These are phyloP conservation scores for Vinca minor DNA, from an alignment of 257 asterid genomes.

Conservation along the genomic window DNA sequence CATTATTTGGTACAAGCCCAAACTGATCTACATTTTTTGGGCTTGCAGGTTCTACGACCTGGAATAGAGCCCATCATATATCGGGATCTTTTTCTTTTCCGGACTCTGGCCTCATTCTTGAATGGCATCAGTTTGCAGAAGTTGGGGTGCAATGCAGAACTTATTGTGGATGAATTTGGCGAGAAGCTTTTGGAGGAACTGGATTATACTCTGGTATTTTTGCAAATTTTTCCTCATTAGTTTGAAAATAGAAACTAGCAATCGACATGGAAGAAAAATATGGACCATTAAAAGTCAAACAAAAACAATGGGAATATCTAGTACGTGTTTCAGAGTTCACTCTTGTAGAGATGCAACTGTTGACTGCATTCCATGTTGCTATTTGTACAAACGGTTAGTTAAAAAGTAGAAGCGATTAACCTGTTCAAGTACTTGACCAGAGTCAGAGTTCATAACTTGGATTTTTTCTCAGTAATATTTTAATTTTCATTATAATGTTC, in stretches of 20 bases:
- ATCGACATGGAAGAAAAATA: too few species aligned
- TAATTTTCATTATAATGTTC: conserved; percentile 10
- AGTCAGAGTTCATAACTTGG: neutral
- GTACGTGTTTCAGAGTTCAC: neutral
- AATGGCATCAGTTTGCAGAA: conserved; percentile 92
- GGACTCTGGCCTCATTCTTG: conserved; percentile 95
- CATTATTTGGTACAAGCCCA: neutral
- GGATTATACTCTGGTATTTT: conserved; percentile 78
- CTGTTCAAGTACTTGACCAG: neutral
- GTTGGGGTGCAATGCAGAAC: conserved; percentile 95
- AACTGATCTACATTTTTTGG: conserved; percentile 3
- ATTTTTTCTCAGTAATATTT: neutral
- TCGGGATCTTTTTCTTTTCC: conserved; percentile 94
- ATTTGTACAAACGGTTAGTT: neutral
- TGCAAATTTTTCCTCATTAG: conserved; percentile 1
- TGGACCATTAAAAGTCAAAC: too few species aligned
- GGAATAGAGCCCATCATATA: conserved; percentile 94
- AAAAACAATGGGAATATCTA: neutral
- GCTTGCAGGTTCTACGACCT: conserved; percentile 89
- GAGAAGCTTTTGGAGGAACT: conserved; percentile 99
- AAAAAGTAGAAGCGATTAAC: neutral
- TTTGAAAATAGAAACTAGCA: neutral
- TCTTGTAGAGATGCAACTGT: neutral
- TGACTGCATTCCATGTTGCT: neutral
- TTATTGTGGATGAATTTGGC: conserved; percentile 95